Base-by-base conservation (phyloP, 768 basidiomycete species). In the Tulasnella calospora region DNA sequence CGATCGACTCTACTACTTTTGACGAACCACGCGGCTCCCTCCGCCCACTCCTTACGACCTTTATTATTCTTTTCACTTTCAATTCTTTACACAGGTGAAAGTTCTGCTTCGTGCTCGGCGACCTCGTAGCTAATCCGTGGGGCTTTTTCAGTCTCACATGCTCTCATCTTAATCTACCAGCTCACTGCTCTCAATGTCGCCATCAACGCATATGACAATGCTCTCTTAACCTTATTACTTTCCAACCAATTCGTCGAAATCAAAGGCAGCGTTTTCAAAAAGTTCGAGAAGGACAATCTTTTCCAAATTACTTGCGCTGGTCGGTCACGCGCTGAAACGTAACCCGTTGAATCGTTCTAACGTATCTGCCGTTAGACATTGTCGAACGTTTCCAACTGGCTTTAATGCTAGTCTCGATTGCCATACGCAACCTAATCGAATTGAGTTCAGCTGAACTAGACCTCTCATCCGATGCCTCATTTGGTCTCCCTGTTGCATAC, bases 241-340 rank as follows among this genome's bases (percentile, higher is more conserved):
- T 98, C 95, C 69, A 99, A 99, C 83, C 98, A 99, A 84, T 99
- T 99, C 82, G 97, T 99, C 44, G 98, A 99, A 85, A 99, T 99
- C 84, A 99, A 99, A 85, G 96, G 97, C 44, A 95, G 94, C 83
- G 98, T 99, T 1, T 99, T 99, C 90, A 99, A 99, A 85, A 98
- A 93, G 83, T 99, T 99, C 82, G 98, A 99, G 83, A 99, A 98
- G 83, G 98, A 99, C 82, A 98, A 94, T 82, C 88, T 99, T 12
- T 98, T 99, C 83, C 98, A 99, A 84, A 96, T 99, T 79, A 96
- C 96, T 71, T 99, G 98, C 81, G 98, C 98, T 80, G 95, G 94
- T 94, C 80, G 61, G 88, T 80, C 38, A 3, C 44, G 23, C 3
- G n/a, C 47, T 7, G 23, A 6, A 19, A 61, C 5, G 57, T 3